Base-by-base conservation (phyloP, 2,329 filamentous ascomycete species). In the Hypoxylon sp. region DNA sequence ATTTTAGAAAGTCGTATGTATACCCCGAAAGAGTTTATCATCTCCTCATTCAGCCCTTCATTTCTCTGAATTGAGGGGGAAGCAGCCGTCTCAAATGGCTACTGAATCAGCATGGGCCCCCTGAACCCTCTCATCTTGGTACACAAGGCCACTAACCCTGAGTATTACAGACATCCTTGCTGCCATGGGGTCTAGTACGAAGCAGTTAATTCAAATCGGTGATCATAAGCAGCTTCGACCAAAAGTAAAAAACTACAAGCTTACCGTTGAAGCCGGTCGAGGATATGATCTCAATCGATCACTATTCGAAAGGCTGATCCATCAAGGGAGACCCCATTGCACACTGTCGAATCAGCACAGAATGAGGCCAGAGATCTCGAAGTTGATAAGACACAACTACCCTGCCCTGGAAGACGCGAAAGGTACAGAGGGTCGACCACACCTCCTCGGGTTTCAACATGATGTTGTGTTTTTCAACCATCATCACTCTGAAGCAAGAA, bases 151-250 rank as follows among this genome's bases (percentile, higher is more conserved):
- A n/a, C n/a, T n/a, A n/a, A n/a, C n/a, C n/a, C n/a, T n/a, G n/a
- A n/a, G n/a, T n/a, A n/a, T 30, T 41, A 12, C 11, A 57, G 55
- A 90, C 57, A 74, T 88, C 1, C 67, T 90, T 0, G 80, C 87
- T 0, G 80, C 87, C 0, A 61, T 90, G 47, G 73, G 75, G 0
- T 66, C 77, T 0, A 68, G 76, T 0, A 81, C 81, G 0, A 78
- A 87, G 51, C 85, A 90, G 27, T 64, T 90, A 1, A 78, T 90
- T 0, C 67, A 89, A 2, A 90, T 91, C 7, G 88, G 88, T 0
- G 88, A 91, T 44, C 87, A 91, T 64, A 80, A 87, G 46, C 88
- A 91, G 55, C 76, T 91, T 0, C 80, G 87, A 0, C 88, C 88
- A 0, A 89, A 90, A 59, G 75, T 82, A 44, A 81, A 79, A 25